Evolutionary conservation across 306 rosid genomes (phyloP), one percentile per base, ranked within the genome.

Genomic region (Begonia peltatifolia): DNA sequence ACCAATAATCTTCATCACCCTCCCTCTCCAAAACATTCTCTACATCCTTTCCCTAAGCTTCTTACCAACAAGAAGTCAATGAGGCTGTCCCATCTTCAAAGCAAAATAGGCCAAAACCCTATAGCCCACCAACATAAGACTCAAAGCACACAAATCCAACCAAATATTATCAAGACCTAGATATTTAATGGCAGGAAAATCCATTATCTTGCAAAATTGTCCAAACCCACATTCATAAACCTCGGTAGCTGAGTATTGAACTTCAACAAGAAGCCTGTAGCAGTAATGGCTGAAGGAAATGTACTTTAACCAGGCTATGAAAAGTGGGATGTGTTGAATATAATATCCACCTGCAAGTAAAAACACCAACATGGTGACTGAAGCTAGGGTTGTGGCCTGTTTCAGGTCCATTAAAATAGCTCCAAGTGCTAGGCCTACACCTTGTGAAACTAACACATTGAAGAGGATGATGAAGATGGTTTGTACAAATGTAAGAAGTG

Each of bases 281-380:
- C 90, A 80, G 57, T 83, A 87, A 56, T 80, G 90, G 42, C 96
- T 87, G 41, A 83, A 81, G 9, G 96, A 87, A 30, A 83, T 42
- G 66, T 83, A 87, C 81, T 87, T 83, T 55, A 87, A 60, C 96
- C 96, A 87, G 51, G 78, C 90, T 15, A 87, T 78, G 58, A 83
- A 83, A 44, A 65, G 38, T 1, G 96, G 96, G 12, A 87, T 78
- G 46, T 76, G 65, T 66, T 78, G 96, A 68, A 87, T 83, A 72
- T 87, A 87, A 77, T 87, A 87, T 16, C 96, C 96, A 16, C 96
- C 94, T 35, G 71, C 94, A 11, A 87, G 71, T 14, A 87, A 77
- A 67, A 87, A 87, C 18, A 79, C 83, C 47, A 87, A 68, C 94
- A 84, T 87, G 47, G 83, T 78, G 60, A 87, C 96, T 9, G 96